Evolutionary conservation across 2,329 filamentous ascomycete species (phyloP), one percentile per base, ranked within the genome.

Genomic region (Trichoderma polysporum): DNA sequence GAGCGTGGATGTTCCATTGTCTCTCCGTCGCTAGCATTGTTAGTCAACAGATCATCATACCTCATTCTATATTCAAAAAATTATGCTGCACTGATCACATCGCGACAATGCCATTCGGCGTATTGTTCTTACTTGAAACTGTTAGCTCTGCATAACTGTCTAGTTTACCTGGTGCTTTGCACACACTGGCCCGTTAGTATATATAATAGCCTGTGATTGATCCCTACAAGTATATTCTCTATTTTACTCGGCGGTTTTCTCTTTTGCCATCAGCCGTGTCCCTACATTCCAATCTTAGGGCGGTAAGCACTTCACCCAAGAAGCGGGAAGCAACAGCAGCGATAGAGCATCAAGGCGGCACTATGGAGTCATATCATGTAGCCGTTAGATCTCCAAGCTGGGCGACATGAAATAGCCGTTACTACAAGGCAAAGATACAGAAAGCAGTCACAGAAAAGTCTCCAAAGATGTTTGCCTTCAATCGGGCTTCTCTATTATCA

Each of bases 401-500:
- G n/a, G n/a, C n/a, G n/a, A n/a, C n/a, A n/a, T n/a, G n/a, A n/a
- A n/a, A n/a, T n/a, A n/a, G n/a, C n/a, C n/a, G n/a, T n/a, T n/a
- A n/a, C n/a, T n/a, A n/a, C n/a, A n/a, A n/a, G n/a, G n/a, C n/a
- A n/a, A n/a, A 27, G n/a, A 45, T 19, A n/a, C 2, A 37, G 1
- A n/a, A 29, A 22, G 45, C 4, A 39, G 15, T 63, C 60, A 63
- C 59, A 41, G n/a, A 27, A 22, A 4, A 9, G n/a, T 27, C 3
- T 22, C 27, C n/a, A 4, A 45, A 15, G 22, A 12, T 27, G 25
- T 39, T 22, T 50, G 62, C 62, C 53, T 58, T 47, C 39, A 52
- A 63, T 63, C 53, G 53, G 62, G 62, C 53, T 64, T 39, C 39
- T 65, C 62, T 65, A 65, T 65, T 65, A 27, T 65, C 19, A 58